Evolutionary conservation across 306 rosid genomes (phyloP).

Genomic region (Glycine tomentella): DNA sequence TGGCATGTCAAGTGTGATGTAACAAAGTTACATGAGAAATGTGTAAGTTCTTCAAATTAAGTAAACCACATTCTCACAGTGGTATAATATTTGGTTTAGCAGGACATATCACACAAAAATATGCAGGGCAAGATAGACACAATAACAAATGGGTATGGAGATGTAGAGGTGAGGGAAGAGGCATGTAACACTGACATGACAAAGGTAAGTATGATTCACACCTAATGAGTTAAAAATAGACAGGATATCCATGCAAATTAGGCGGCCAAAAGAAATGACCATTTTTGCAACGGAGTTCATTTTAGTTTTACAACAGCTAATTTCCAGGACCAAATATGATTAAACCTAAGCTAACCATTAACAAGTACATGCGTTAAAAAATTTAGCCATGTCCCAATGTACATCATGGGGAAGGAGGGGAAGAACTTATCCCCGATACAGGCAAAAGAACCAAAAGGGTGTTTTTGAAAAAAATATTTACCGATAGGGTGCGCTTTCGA

Average conservation of each 20-base stretch:
- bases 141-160: background rate
- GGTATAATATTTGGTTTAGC: background rate
- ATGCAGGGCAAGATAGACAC: background rate
- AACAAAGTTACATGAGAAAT: background rate
- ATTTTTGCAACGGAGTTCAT: conserved; percentile 35
- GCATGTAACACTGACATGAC: background rate
- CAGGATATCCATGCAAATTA: background rate
- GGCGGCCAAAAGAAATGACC: conserved; percentile 37
- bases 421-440: conserved; percentile 39
- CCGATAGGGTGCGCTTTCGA: too few relatives aligned
- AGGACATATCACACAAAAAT: background rate
- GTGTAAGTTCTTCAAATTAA: background rate
- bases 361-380: conserved; percentile 42
- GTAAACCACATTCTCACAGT: background rate
- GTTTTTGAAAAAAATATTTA: too few relatives aligned
- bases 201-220: conserved; percentile 15
- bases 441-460: too few relatives aligned
- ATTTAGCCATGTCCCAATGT: conserved; percentile 45
- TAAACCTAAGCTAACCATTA: conserved; percentile 42
- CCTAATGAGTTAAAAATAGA: conserved; percentile 14
- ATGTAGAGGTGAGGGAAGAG: background rate
- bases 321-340: conserved; percentile 25
- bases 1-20: background rate
- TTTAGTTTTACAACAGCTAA: conserved; percentile 46
- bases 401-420: conserved; percentile 47